Evolutionary conservation across 495 filamentous ascomycete genomes (phyloP).

Genomic region (Astrocystis sublimbata): DNA sequence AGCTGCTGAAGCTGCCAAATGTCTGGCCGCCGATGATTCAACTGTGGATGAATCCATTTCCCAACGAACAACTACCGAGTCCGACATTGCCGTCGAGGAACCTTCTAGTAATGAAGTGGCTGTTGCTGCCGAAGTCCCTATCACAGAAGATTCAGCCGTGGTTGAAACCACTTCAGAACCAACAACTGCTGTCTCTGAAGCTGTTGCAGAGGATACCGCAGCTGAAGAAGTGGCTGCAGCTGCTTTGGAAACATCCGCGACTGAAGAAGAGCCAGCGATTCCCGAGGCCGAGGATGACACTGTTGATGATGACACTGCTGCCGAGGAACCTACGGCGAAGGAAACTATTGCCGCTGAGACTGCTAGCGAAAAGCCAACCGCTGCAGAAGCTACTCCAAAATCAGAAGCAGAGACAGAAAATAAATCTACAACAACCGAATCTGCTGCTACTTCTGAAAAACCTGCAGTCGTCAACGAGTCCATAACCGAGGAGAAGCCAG

Average conservation of each 20-base stretch:
- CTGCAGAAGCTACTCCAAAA: background rate
- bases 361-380: background rate
- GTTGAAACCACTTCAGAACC: background rate
- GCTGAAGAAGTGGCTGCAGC: slow-evolving; percentile 13
- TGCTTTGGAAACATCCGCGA: too few species aligned
- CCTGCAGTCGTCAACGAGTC: slow-evolving; percentile 20
- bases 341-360: slow-evolving; percentile 11
- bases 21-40: background rate
- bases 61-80: background rate
- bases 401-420: background rate
- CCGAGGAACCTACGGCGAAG: slow-evolving; percentile 9
- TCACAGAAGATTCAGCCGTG: background rate
- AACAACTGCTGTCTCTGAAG: slow-evolving; percentile 11
- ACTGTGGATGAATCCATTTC: background rate
- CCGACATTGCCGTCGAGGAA: too few species aligned
- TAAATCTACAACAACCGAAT: background rate
- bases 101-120: too few species aligned
- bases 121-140: background rate
- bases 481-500: slow-evolving; percentile 10
- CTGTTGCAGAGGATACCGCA: slow-evolving; percentile 4
- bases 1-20: background rate
- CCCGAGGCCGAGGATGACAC: too few species aligned
- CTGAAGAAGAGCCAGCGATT: too few species aligned
- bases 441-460: slow-evolving; percentile 15
- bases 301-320: slow-evolving; percentile 11